These are phyloP conservation scores for Cynanchum wilfordii DNA, from an alignment of 257 asterid genomes.

Conservation along the genomic window DNA sequence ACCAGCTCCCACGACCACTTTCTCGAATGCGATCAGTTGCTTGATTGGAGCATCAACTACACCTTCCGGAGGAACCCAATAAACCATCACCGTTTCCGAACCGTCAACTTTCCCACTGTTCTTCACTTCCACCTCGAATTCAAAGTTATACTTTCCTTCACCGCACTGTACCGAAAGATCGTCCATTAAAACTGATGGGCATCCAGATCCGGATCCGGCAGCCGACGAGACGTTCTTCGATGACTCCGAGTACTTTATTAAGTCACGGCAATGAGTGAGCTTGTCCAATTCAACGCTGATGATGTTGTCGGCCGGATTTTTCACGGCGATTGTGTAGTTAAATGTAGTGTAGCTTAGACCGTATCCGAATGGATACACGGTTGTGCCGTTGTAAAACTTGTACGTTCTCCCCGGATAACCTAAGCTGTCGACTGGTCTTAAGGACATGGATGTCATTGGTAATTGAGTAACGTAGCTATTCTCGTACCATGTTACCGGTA, in stretches of 20 bases:
- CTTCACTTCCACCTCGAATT: constrained; percentile 20
- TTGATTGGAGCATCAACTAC: constrained; percentile 25
- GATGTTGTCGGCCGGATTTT: background rate
- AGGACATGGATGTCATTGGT: constrained; percentile 35
- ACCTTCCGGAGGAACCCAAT: constrained; percentile 25
- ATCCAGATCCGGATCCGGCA: constrained; percentile 4
- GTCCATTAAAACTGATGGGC: constrained; percentile 23
- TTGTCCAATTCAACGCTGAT: constrained; percentile 18
- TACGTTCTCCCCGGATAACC: constrained; percentile 50
- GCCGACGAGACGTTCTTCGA: constrained; percentile 1
- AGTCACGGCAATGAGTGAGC: constrained; percentile 28
- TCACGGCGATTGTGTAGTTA: constrained; percentile 5
- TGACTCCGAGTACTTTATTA: constrained; percentile 23
- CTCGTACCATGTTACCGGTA: constrained; percentile 44
- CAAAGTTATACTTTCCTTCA: background rate
- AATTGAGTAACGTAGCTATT: constrained; percentile 19
- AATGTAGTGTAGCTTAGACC: constrained; percentile 47
- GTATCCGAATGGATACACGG: constrained; percentile 36
- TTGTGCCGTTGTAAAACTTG: constrained; percentile 38
- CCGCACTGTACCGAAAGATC: constrained; percentile 3
- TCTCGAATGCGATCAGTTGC: constrained; percentile 35
- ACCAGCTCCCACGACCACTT: constrained; percentile 26
- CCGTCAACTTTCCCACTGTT: constrained; percentile 30
- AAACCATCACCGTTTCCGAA: constrained; percentile 29
- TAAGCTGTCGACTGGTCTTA: constrained; percentile 24